Conservation (phyloP, 2,329 filamentous ascomycete genomes). For the Chrysoporthe puriensis region DNA sequence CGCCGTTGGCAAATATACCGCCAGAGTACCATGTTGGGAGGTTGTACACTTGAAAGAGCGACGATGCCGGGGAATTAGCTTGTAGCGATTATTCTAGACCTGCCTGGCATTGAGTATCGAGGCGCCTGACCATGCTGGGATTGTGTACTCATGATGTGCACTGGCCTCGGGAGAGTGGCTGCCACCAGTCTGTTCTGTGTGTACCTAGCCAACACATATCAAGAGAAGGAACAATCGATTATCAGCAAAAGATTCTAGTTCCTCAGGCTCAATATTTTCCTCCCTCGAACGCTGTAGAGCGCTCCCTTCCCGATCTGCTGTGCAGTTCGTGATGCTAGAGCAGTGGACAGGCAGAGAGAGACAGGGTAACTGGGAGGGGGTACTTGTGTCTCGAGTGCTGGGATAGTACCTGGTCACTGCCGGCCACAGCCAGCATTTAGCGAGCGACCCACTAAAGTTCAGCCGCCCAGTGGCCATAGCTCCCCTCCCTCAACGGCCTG, state of each 20-base stretch:
- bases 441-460: neutral
- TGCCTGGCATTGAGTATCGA: too few species aligned
- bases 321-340: too few species aligned
- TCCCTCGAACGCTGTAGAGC: too few species aligned
- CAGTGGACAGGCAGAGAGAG: too few species aligned
- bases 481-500: neutral
- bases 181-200: neutral
- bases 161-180: too few species aligned
- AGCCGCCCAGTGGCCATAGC: slow-evolving; percentile 5
- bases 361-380: too few species aligned
- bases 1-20: slow-evolving; percentile 48
- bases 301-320: too few species aligned
- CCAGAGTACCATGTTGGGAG: slow-evolving; percentile 52
- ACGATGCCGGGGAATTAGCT: neutral
- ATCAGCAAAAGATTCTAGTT: neutral
- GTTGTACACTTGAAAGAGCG: slow-evolving; percentile 30
- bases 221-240: neutral
- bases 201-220: neutral
- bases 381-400: too few species aligned
- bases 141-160: too few species aligned
- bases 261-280: too few species aligned
- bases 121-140: too few species aligned
- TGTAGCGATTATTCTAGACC: neutral
- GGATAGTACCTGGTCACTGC: too few species aligned
- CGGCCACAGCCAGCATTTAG: neutral